A percentile compares a stretch with the other conserved stretches of the same genome.
These are phyloP conservation scores for Verticillium zaregamsianum DNA, from an alignment of 2,329 filamentous ascomycete species.

Conservation along the genomic window DNA sequence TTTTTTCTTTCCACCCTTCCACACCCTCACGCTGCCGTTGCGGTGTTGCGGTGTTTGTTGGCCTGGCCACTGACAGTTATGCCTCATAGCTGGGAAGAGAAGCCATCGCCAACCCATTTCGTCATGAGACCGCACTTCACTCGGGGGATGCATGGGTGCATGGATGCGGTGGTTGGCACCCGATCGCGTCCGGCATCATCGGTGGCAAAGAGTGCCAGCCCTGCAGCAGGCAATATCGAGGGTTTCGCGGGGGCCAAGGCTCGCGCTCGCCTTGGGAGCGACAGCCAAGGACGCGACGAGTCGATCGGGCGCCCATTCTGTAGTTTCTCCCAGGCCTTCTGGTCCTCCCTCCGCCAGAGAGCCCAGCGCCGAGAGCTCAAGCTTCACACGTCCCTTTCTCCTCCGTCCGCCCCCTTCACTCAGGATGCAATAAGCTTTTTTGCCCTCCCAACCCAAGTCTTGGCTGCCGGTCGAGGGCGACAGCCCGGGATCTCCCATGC, in stretches of 20 bases:
- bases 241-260: not conserved
- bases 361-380: not conserved
- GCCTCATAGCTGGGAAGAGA: not conserved
- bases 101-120: not conserved
- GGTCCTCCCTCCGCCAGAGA: not conserved
- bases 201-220: not conserved
- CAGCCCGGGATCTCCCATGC: slow-evolving; percentile 1
- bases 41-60: not conserved
- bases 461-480: slow-evolving; percentile 11
- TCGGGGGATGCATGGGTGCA: not conserved
- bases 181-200: not conserved
- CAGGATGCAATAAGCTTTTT: slow-evolving; percentile 12
- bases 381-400: not conserved
- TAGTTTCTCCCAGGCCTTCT: not conserved
- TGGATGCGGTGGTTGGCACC: not conserved
- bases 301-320: not conserved
- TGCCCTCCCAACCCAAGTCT: slow-evolving; percentile 1
- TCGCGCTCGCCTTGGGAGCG: not conserved
- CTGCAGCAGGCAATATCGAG: not conserved
- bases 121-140: not conserved
- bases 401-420: not conserved
- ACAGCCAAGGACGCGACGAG: not conserved
- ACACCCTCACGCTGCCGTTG: not conserved
- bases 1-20: not conserved
- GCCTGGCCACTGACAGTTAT: not conserved